Evolutionary conservation across 2,329 filamentous ascomycete genomes (phyloP), one percentile per base, ranked within the genome.

Genomic region (Aspergillus alliaceus): DNA sequence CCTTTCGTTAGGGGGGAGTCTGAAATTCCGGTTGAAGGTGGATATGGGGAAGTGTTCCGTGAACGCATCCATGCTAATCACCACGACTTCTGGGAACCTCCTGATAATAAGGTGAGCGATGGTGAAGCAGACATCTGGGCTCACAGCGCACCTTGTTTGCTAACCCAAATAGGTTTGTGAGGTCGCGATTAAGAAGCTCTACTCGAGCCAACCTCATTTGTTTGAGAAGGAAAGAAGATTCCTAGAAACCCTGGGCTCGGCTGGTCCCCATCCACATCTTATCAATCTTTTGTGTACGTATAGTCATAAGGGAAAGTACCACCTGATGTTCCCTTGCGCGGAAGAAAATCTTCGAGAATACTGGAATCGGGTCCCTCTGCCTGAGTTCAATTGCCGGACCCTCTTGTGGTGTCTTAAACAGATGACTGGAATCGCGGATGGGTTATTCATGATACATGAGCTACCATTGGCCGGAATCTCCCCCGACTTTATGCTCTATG

Each of bases 271-370:
- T 51, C 51, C 53, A 1, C 64, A 72, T 55, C 47, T 73, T 1
- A 65, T 72, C 22, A 61, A 65, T 18, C 64, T 73, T 2, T 47
- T 71, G 4, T 69, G 66, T 14, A 71, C 69, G 0, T 74, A 64
- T 44, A 54, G 59, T 24, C 48, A 59, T 8, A 35, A 61, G 1
- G 40, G 32, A 1, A 56, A 54, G n/a, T 69, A 62, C 46, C 67
- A 73, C 42, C 51, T 73, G 11, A 61, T 72, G 20, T 71, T 73
- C 34, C 70, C 68, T 1, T 69, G 59, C 12, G 70, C 70, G 1
- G 53, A 67, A 25, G 53, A 37, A 0, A 70, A 67, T 35, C 48
- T 74, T 2, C 29, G 64, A 11, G 56, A 42, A 9, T 73, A 67
- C 42, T 74, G 69, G 71, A 54, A 64, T 2, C 25, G 56, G 1